phyloP scores from a whole-genome alignment of 305 asterid genomes.

The Striga hermonthica region DNA sequence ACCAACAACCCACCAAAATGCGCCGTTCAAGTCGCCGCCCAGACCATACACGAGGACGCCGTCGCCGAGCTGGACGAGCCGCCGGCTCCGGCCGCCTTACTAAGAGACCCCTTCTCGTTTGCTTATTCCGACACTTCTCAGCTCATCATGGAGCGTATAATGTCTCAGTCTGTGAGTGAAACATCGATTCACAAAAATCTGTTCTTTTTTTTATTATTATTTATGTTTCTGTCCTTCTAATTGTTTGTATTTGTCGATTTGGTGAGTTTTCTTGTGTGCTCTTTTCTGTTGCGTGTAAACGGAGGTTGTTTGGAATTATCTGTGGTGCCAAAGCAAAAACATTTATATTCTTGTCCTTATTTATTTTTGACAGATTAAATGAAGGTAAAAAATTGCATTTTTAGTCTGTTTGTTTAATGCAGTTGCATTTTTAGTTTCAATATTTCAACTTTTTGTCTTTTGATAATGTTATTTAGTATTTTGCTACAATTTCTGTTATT shows the following conservation, averaged over 20 bases:
- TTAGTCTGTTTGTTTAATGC: no score
- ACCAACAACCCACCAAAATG: constrained; percentile 25
- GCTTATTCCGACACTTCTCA: constrained; percentile 83
- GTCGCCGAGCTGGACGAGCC: constrained; percentile 51
- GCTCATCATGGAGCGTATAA: constrained; percentile 91
- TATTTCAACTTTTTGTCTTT: no score
- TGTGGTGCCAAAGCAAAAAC: constrained; percentile 14
- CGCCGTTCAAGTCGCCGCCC: constrained; percentile 31
- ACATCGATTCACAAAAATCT: not conserved
- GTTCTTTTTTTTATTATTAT: not conserved
- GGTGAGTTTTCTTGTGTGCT: no score
- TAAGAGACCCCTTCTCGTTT: constrained; percentile 82
- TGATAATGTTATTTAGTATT: no score
- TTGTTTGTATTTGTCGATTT: no score
- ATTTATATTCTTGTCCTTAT: constrained; percentile 37
- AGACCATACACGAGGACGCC: constrained; percentile 50
- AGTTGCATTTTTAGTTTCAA: no score
- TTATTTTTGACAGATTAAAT: not conserved
- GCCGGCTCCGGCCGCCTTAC: constrained; percentile 34
- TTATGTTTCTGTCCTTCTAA: no score
- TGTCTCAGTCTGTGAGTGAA: constrained; percentile 88
- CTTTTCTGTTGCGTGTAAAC: no score
- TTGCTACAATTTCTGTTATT: no score
- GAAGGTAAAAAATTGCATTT: no score
- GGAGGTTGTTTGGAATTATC: constrained; percentile 3